These are phyloP conservation scores for Ascochyta koolunga DNA, from an alignment of 2,329 filamentous ascomycete genomes.

Conservation along the genomic window DNA sequence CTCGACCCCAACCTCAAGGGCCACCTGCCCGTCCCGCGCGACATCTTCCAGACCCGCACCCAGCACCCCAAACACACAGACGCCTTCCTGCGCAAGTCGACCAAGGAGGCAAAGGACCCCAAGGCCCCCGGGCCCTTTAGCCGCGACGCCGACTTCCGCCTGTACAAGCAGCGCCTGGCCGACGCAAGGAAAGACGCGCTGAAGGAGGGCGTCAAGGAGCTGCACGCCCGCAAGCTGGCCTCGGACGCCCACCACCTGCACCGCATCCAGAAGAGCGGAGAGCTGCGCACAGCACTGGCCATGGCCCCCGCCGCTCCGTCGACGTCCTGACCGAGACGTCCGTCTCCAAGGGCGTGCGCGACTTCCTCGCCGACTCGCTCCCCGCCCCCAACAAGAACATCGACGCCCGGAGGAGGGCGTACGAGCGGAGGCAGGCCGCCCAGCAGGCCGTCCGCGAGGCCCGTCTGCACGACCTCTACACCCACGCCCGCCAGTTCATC, in stretches of 20 bases:
- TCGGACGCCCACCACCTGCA: constrained; percentile 30
- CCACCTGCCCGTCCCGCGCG: constrained; percentile 79
- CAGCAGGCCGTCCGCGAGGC: constrained; percentile 69
- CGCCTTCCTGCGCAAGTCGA: constrained; percentile 66
- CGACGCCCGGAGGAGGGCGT: constrained; percentile 40
- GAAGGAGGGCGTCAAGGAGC: constrained; percentile 69
- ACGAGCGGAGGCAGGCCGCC: constrained; percentile 52
- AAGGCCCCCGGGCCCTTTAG: constrained; percentile 44
- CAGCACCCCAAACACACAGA: constrained; percentile 60
- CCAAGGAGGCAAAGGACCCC: constrained; percentile 57
- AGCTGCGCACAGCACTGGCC: constrained; percentile 58
- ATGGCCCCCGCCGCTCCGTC: constrained; percentile 72
- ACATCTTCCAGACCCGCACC: constrained; percentile 67
- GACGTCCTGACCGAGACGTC: constrained; percentile 42
- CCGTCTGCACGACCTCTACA: constrained; percentile 84
- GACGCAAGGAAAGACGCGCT: constrained; percentile 74
- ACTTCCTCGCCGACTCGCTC: constrained; percentile 42
- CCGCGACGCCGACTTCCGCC: constrained; percentile 56
- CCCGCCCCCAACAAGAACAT: constrained; percentile 37
- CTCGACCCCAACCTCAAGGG: constrained; percentile 67
- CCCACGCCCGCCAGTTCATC: constrained; percentile 87
- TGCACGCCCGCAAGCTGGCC: constrained; percentile 59
- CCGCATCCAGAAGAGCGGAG: constrained; percentile 45
- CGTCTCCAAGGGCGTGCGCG: constrained; percentile 38
- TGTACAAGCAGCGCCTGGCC: constrained; percentile 77